Evolutionary conservation across 305 asterid species (phyloP).

Genomic region (Fraxinus latifolia): DNA sequence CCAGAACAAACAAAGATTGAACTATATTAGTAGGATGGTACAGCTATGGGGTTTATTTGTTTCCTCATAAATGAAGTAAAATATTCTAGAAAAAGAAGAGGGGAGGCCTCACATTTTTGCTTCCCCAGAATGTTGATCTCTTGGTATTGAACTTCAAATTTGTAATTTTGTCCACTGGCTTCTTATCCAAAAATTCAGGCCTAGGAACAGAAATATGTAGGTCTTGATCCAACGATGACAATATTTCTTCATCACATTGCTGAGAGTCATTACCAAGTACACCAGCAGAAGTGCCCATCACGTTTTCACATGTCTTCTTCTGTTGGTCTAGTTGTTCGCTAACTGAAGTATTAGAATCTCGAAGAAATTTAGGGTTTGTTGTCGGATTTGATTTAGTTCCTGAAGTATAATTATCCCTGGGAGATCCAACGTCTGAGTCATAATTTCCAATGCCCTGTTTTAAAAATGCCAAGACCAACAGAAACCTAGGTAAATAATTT

Average conservation of each 20-base stretch:
- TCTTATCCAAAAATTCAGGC: constrained; percentile 53
- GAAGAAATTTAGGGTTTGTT: constrained; percentile 40
- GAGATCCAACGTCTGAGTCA: constrained; percentile 69
- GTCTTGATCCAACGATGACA: constrained; percentile 71
- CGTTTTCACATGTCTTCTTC: constrained; percentile 39
- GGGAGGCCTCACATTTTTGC: constrained; percentile 65
- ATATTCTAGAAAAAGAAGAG: background rate
- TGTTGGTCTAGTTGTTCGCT: constrained; percentile 55
- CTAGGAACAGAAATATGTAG: constrained; percentile 55
- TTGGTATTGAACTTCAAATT: constrained; percentile 50
- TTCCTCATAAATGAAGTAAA: background rate
- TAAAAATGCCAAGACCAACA: constrained; percentile 29
- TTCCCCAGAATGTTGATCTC: constrained; percentile 84
- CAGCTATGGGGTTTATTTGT: background rate
- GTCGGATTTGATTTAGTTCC: constrained; percentile 41
- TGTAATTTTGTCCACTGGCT: constrained; percentile 44
- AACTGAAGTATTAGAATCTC: constrained; percentile 46
- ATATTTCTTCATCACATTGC: constrained; percentile 69
- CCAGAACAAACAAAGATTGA: background rate
- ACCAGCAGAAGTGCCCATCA: constrained; percentile 45
- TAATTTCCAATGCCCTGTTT: constrained; percentile 65
- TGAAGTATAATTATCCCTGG: constrained; percentile 36
- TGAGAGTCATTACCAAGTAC: constrained; percentile 58
- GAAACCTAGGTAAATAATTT: constrained; percentile 15
- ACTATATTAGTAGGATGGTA: background rate